Base-by-base conservation (phyloP, 2,329 filamentous ascomycete species). In the Pleoardoris graminearum region DNA sequence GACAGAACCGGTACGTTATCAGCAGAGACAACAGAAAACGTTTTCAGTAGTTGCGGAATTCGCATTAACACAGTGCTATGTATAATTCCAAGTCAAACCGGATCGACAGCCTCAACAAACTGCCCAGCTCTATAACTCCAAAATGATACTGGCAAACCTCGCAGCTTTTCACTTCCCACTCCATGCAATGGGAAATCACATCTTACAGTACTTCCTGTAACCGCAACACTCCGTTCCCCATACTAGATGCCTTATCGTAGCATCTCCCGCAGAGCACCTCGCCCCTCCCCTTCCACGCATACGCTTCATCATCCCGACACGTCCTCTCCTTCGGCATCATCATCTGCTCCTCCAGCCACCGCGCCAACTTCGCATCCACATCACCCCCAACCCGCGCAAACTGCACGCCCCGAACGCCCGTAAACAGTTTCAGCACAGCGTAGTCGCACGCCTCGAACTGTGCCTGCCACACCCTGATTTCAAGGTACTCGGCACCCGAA, bases 401-500 rank as follows among this genome's bases (percentile, higher is more conserved):
- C 36, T 69, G 65, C 4, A 82, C 78, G 0, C 75, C 79, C 47
- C 79, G 66, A 0, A 82, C 70, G 0, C 71, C 76, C 43, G 75
- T 74, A 53, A 82, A 80, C 30, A 79, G 59, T 41, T 57, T 69
- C 63, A 82, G 57, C 1, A 77, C 75, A 0, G 60, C 58, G 25
- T 75, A 75, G 51, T 77, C 76, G 21, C 72, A 77, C 11, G 59
- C 66, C 23, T 67, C 64, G 44, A 67, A 72, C 58, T 63, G 65
- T 36, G 59, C 61, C 61, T 82, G 77, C 61, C 77, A 80, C 3
- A 79, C 77, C 37, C 79, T 74, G n/a, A 83, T 66, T 47, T 78
- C 77, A 16, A 82, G 63, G 48, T 74, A 74, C 38, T 81, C 77
- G 0, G 72, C 67, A 1, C 75, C 76, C 0, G 68, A 73, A 56